Percentiles rank a stretch among this genome's conserved stretches.
These are phyloP conservation scores for Linanthus parryae DNA, from an alignment of 148 eudicot species.

Conservation along the genomic window DNA sequence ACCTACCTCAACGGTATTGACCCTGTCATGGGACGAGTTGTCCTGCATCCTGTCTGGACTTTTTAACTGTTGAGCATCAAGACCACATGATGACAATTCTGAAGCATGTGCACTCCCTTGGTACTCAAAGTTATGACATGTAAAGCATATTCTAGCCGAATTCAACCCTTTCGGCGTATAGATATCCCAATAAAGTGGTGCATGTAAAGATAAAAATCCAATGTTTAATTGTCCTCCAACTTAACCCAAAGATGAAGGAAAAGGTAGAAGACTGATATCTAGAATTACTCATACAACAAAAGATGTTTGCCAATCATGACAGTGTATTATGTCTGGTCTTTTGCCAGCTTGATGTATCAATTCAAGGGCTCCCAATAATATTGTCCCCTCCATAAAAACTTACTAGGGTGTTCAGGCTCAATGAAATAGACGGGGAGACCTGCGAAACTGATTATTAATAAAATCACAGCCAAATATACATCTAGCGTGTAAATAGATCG, in stretches of 20 bases:
- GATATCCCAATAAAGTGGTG: slow-evolving; percentile 94
- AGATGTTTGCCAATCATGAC: slow-evolving; percentile 99
- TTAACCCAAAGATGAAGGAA: too few species aligned
- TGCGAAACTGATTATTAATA: slow-evolving; percentile 18
- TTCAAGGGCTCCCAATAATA: slow-evolving; percentile 97
- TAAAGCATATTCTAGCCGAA: slow-evolving; percentile 94
- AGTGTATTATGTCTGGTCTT: slow-evolving; percentile 93
- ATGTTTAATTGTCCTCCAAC: too few species aligned
- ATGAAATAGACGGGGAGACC: slow-evolving; percentile 98
- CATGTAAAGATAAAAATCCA: too few species aligned
- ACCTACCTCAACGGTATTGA: slow-evolving; percentile 85
- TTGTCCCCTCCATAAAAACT: slow-evolving; percentile 92
- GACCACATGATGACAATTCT: slow-evolving; percentile 91
- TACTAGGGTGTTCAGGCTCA: slow-evolving; percentile 85
- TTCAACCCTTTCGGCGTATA: slow-evolving; percentile 85
- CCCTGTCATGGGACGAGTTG: slow-evolving; percentile 56
- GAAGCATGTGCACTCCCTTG: slow-evolving; percentile 88
- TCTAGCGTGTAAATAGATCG: too few species aligned
- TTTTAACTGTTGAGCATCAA: slow-evolving; percentile 76
- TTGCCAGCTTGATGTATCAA: slow-evolving; percentile 81
- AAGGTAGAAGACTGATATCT: slow-evolving; percentile 1
- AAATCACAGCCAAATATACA: too few species aligned
- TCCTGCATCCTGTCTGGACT: slow-evolving; percentile 99
- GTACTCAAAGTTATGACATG: slow-evolving; percentile 98
- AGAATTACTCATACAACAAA: slow-evolving; percentile 62